phyloP scores from a whole-genome alignment of 78 protist genomes.

The Dictyostelium brefeldianum region DNA sequence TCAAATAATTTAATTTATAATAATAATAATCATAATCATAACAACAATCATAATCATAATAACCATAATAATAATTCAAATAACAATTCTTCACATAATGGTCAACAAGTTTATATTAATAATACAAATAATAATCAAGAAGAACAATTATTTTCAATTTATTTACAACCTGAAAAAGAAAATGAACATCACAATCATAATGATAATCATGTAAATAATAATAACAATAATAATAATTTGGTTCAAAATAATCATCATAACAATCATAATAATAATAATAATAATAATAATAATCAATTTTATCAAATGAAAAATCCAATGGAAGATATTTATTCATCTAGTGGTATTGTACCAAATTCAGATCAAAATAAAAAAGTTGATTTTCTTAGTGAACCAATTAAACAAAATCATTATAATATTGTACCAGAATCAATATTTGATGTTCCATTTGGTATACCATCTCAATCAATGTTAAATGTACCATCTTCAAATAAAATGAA shows the following conservation, averaged over 20 bases:
- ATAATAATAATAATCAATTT: neutral
- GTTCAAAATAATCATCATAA: neutral
- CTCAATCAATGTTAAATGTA: neutral
- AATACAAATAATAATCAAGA: neutral
- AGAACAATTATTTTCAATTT: conserved; percentile 40
- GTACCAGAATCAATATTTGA: conserved; percentile 63
- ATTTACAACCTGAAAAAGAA: conserved; percentile 46
- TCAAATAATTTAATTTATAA: conserved; percentile 7
- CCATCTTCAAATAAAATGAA: neutral
- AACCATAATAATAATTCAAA: neutral
- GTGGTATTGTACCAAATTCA: conserved; percentile 14
- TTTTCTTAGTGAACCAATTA: conserved; percentile 27
- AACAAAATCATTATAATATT: conserved; percentile 35
- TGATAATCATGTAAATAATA: neutral
- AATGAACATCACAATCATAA: neutral
- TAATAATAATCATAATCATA: neutral
- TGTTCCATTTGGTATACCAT: conserved; percentile 9
- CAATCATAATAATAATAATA: neutral
- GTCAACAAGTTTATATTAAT: neutral
- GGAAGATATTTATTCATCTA: neutral
- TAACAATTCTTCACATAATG: neutral
- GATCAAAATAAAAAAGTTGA: conserved; percentile 34
- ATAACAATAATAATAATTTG: neutral
- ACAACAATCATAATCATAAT: neutral
- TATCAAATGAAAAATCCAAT: conserved; percentile 4